Base-by-base conservation (phyloP, 2,329 filamentous ascomycete genomes). In the Fusarium sp. region DNA sequence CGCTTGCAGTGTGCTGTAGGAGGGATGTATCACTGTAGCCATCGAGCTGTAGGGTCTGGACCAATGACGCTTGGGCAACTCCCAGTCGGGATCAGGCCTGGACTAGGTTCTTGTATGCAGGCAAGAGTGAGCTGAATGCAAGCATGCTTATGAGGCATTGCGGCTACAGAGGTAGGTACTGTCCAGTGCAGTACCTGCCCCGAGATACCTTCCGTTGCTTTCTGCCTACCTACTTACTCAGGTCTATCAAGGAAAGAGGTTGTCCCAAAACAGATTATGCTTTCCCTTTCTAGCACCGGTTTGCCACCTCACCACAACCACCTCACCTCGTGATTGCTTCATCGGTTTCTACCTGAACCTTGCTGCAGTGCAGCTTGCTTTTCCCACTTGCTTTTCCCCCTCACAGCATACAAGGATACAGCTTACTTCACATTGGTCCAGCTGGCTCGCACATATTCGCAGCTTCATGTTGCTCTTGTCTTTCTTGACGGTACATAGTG, bases 261-360 rank as follows among this genome's bases (percentile, higher is more conserved):
- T 53, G 34, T 66, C 68, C 68, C 37, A 68, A 71, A 71, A 62
- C 59, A 71, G 68, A 59, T 54, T 21, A 60, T 69, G 45, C 56
- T 56, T 72, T 71, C 68, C 71, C 30, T 72, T 73, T 70, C 55
- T 50, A 69, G 71, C 49, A 20, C 55, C 55, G 59, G 63, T 75
- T 50, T 63, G 69, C 69, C 69, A 74, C 64, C 63, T 68, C 69
- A 68, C 42, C 59, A 64, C 59, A 62, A 43, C 62, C 62, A 61
- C 55, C 43, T 66, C 59, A 47, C 25, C 49, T 47, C 49, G 57
- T 66, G 62, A 58, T 66, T 40, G 57, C 59, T 60, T 63, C 54
- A 59, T 66, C 50, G 32, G 23, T 50, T 46, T 55, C 42, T 21
- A 50, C 43, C 43, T 51, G 32, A 30, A 41, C 25, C 45, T 51